Base-by-base conservation (phyloP, 2,329 filamentous ascomycete species). In the Kalmusia sp. region DNA sequence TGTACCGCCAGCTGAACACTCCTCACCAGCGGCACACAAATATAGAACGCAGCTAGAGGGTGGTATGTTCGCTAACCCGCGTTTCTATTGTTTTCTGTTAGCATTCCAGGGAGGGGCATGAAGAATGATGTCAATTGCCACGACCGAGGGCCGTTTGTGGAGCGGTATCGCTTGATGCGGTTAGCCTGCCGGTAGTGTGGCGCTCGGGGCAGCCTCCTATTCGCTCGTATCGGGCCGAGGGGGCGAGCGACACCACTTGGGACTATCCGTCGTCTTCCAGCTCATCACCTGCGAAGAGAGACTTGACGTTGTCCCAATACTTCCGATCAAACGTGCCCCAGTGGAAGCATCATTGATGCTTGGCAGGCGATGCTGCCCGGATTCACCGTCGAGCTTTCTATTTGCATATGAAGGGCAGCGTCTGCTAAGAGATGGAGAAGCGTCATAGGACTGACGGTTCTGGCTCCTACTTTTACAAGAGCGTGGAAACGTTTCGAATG, bases 161-260 rank as follows among this genome's bases (percentile, higher is more conserved):
- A 37, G 34, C 33, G 7, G 12, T 4, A 15, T 8, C 28, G 22
- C 33, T n/a, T 15, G 15, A 33, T 25, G 4, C 7, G 44, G 44
- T 24, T 47, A 47, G 24, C 8, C 14, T 3, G 11, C 31, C 44
- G 33, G n/a, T 47, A 38, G 22, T 30, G 22, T n/a, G 14, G 24
- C 44, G 33, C 43, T 46, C 27, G 21, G 43, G 30, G 12, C 43
- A 46, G 19, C 15, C 44, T 47, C 44, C 44, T 38, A 47, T 47
- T 47, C 31, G 33, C 33, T 37, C 17, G 7, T 37, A 21, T 47
- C 24, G 44, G 33, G n/a, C 33, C 44, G 33, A 46, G 8, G 28
- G 31, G 30, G 41, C 27, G 19, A 33, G 17, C 8, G 24, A 15
- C 9, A 37, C 30, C 30, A 11, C 15, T 15, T 3, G 4, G 4